Percentiles rank a stretch among this genome's conserved stretches.
phyloP scores from a whole-genome alignment of 148 eudicot species.

The Pharnaceum exiguum region DNA sequence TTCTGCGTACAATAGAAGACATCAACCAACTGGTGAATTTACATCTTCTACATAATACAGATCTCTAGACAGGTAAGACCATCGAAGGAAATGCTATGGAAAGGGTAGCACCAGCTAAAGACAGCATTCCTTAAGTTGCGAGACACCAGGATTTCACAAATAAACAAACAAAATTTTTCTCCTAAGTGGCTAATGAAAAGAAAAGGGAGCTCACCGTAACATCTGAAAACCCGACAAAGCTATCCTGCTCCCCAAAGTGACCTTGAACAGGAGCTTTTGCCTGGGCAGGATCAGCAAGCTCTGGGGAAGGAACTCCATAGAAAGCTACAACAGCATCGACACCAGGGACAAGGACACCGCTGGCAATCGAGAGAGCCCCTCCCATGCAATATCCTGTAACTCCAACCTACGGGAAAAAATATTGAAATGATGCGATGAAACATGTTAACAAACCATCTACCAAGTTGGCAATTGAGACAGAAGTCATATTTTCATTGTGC shows the following conservation, averaged over 20 bases:
- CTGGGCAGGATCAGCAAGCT: constrained; percentile 71
- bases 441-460: neutral
- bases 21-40: too few relatives aligned
- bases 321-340: constrained; percentile 85
- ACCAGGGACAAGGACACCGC: constrained; percentile 71
- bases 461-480: neutral
- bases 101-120: too few relatives aligned
- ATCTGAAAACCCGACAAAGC: constrained; percentile 82
- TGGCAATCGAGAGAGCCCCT: constrained; percentile 85
- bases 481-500: too few relatives aligned
- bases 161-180: too few relatives aligned
- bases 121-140: too few relatives aligned
- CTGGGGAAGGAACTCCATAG: constrained; percentile 79
- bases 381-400: constrained; percentile 98
- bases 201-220: constrained; percentile 45
- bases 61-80: too few relatives aligned
- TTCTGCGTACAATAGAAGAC: too few relatives aligned
- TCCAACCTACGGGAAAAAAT: constrained; percentile 65
- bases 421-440: neutral
- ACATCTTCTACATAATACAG: too few relatives aligned
- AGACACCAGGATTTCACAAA: too few relatives aligned
- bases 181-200: too few relatives aligned
- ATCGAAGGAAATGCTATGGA: too few relatives aligned
- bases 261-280: constrained; percentile 82
- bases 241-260: constrained; percentile 80